phyloP scores from a whole-genome alignment of 2,329 filamentous ascomycete genomes.

The Cladosporium sp. region DNA sequence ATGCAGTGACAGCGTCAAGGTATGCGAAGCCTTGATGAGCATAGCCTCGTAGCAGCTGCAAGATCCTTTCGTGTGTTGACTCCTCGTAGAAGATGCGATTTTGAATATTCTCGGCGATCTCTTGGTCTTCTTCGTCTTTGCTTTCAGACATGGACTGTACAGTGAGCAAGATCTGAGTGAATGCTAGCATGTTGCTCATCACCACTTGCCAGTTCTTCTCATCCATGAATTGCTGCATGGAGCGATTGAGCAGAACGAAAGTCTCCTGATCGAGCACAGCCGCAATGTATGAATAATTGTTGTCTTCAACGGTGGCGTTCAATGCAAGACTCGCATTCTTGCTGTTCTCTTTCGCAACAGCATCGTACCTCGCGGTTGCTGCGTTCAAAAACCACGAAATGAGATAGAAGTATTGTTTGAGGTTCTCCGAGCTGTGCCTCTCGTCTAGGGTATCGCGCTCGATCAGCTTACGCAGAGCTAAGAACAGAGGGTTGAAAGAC shows the following conservation, averaged over 20 bases:
- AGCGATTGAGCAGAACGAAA: constrained; percentile 82
- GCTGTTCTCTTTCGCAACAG: constrained; percentile 46
- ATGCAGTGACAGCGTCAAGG: constrained; percentile 85
- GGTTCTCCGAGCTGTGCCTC: constrained; percentile 57
- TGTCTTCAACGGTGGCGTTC: constrained; percentile 52
- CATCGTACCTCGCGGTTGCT: constrained; percentile 67
- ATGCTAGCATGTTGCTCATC: constrained; percentile 86
- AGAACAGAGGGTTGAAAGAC: constrained; percentile 86
- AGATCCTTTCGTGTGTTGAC: constrained; percentile 82
- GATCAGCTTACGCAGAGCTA: constrained; percentile 81
- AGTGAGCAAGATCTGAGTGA: constrained; percentile 84
- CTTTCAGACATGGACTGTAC: constrained; percentile 91
- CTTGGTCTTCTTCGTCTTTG: constrained; percentile 85
- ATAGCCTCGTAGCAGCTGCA: constrained; percentile 78
- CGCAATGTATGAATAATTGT: constrained; percentile 83
- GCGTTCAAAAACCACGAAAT: constrained; percentile 85
- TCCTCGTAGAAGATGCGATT: constrained; percentile 99
- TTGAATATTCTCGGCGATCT: constrained; percentile 96
- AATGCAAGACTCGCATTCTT: constrained; percentile 42
- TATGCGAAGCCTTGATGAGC: constrained; percentile 94
- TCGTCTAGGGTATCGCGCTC: constrained; percentile 73
- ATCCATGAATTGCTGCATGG: constrained; percentile 76
- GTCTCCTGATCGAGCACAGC: constrained; percentile 91
- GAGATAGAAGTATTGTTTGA: constrained; percentile 85
- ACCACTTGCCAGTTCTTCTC: constrained; percentile 85